These are phyloP conservation scores for Hortaea sp. DNA, from an alignment of 2,329 filamentous ascomycete genomes.

Conservation along the genomic window DNA sequence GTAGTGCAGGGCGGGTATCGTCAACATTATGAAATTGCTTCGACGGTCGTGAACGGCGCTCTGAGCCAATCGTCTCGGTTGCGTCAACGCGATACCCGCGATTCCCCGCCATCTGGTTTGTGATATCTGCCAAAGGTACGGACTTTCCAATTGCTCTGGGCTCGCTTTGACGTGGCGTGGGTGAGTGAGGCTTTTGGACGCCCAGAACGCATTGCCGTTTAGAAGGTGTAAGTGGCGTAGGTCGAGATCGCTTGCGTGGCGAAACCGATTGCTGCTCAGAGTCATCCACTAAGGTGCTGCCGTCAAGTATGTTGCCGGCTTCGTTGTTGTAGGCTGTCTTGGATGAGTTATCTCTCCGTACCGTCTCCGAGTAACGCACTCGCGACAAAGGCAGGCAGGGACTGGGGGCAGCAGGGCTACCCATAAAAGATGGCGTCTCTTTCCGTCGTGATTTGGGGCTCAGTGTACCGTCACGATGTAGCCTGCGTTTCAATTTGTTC, in stretches of 20 bases:
- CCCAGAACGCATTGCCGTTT: constrained; percentile 1
- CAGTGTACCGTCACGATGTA: constrained; percentile 16
- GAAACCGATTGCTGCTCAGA: neutral
- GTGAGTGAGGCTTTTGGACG: neutral
- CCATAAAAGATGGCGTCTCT: constrained; percentile 1
- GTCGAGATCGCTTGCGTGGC: neutral
- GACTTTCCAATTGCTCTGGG: neutral
- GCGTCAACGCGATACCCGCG: too few species aligned
- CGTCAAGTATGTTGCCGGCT: neutral
- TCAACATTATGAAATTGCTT: neutral
- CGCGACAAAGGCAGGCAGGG: too few species aligned
- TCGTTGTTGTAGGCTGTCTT: neutral
- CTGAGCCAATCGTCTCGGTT: neutral
- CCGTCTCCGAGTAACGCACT: too few species aligned
- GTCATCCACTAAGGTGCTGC: constrained; percentile 1
- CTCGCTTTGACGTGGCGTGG: neutral
- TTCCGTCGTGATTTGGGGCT: constrained; percentile 7
- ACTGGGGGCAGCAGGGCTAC: too few species aligned
- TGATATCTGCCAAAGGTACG: constrained; percentile 7
- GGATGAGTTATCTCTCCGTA: too few species aligned
- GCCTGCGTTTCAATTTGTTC: constrained; percentile 19
- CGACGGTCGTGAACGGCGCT: neutral
- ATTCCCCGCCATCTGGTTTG: constrained; percentile 7
- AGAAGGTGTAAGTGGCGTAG: constrained; percentile 1
- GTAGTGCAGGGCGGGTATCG: neutral